A percentile compares a stretch with the other conserved stretches of the same genome.
Conservation (phyloP, 2,329 filamentous ascomycete species). For the Phaeosphaeria sp. region DNA sequence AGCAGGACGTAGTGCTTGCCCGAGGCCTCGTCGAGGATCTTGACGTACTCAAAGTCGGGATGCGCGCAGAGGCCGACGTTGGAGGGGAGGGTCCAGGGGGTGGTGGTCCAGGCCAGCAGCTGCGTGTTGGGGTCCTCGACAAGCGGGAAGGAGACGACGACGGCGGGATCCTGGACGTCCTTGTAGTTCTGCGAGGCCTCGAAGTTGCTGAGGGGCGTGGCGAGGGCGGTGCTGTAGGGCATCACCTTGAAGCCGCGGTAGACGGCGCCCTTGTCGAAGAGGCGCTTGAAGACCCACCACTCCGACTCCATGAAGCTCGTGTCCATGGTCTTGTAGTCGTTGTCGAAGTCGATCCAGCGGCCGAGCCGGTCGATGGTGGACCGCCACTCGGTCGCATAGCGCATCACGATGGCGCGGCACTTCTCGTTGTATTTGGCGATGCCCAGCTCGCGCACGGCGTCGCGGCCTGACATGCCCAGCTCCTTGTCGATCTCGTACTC, state of each 20-base stretch:
- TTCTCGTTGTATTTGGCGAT: conserved; percentile 90
- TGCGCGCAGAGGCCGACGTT: conserved; percentile 80
- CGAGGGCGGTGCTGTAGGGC: conserved; percentile 92
- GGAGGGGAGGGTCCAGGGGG: conserved; percentile 84
- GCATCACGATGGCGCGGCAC: conserved; percentile 92
- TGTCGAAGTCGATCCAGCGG: conserved; percentile 97
- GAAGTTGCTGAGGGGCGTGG: conserved; percentile 90
- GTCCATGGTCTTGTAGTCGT: conserved; percentile 98
- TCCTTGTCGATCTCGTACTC: conserved; percentile 99
- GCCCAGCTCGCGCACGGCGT: conserved; percentile 85
- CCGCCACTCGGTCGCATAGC: conserved; percentile 86
- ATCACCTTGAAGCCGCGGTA: conserved; percentile 93
- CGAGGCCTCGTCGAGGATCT: conserved; percentile 82
- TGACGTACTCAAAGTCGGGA: conserved; percentile 85
- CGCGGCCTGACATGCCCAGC: conserved; percentile 84
- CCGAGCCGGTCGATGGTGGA: conserved; percentile 86
- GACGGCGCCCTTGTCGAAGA: conserved; percentile 87
- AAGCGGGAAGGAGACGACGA: conserved; percentile 88
- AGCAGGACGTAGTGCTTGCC: conserved; percentile 86
- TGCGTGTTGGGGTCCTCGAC: conserved; percentile 76
- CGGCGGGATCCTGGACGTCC: conserved; percentile 86
- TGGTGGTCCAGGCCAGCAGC: conserved; percentile 86
- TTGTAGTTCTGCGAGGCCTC: conserved; percentile 96
- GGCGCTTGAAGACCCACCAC: conserved; percentile 96
- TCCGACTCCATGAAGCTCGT: conserved; percentile 93